phyloP scores from a whole-genome alignment of 83 land plant species.

The Larix sibirica region DNA sequence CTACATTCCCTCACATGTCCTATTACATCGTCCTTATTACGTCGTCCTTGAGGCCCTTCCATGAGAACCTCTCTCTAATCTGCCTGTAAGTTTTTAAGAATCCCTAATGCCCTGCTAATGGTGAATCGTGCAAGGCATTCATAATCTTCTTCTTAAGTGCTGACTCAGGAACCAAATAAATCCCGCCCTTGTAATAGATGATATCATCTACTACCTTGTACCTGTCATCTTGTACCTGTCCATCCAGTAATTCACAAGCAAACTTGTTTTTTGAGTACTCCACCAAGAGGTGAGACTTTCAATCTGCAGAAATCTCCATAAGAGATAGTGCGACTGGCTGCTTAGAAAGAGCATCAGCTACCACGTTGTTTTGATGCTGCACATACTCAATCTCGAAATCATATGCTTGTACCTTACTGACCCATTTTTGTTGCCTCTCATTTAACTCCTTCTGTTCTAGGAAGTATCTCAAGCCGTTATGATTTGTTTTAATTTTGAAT shows the following conservation, averaged over 20 bases:
- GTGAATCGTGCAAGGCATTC: not conserved
- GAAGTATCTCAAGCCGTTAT: not conserved
- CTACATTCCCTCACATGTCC: too few relatives aligned
- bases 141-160: not conserved
- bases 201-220: not conserved
- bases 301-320: too few relatives aligned
- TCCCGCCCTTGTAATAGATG: not conserved
- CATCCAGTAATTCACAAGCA: not conserved
- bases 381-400: not conserved
- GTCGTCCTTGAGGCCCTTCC: not conserved
- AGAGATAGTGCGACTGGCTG: not conserved
- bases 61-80: not conserved
- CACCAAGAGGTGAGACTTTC: too few relatives aligned
- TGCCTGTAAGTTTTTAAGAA: not conserved
- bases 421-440: not conserved
- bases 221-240: not conserved
- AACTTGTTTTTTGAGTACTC: not conserved
- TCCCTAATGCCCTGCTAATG: not conserved
- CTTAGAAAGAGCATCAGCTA: not conserved
- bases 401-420: not conserved
- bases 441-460: not conserved
- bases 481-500: not conserved
- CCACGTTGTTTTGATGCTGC: not conserved
- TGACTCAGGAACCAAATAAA: not conserved
- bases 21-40: too few relatives aligned